Evolutionary conservation across 768 basidiomycete species (phyloP).

Genomic region (Phlegmacium glaucopus): DNA sequence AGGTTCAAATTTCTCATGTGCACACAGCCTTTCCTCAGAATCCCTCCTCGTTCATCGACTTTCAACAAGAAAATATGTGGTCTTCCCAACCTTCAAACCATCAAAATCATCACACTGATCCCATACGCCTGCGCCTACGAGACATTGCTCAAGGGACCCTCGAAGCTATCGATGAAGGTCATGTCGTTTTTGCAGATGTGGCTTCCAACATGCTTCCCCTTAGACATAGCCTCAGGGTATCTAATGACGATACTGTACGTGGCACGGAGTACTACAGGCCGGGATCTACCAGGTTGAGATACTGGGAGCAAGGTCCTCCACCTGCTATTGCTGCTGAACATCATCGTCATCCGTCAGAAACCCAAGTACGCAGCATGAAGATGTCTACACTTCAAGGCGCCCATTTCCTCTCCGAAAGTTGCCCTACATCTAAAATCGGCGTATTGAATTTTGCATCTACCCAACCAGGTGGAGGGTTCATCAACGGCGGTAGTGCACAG

Average conservation of each 20-base stretch:
- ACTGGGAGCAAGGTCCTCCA: neutral
- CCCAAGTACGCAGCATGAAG: neutral
- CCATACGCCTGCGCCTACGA: neutral
- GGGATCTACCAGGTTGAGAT: neutral
- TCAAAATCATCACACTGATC: neutral
- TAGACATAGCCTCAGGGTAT: neutral
- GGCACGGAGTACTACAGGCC: neutral
- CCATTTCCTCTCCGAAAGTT: neutral
- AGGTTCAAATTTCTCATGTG: too few relatives aligned
- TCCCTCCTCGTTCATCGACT: too few relatives aligned
- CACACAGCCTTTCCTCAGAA: too few relatives aligned
- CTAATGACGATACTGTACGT: neutral
- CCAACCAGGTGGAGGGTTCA: slow-evolving; percentile 70
- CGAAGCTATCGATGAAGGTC: neutral
- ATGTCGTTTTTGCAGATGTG: neutral
- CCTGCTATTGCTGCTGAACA: neutral
- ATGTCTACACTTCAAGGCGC: neutral
- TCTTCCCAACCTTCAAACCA: neutral
- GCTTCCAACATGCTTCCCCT: neutral
- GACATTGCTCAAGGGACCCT: neutral
- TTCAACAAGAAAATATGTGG: neutral
- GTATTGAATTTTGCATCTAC: slow-evolving; percentile 74
- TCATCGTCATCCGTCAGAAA: too few relatives aligned
- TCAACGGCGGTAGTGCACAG: slow-evolving; percentile 56
- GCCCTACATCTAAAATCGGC: slow-evolving; percentile 27